Conservation (phyloP, 2,329 filamentous ascomycete species). For the Neonectria coccinea region DNA sequence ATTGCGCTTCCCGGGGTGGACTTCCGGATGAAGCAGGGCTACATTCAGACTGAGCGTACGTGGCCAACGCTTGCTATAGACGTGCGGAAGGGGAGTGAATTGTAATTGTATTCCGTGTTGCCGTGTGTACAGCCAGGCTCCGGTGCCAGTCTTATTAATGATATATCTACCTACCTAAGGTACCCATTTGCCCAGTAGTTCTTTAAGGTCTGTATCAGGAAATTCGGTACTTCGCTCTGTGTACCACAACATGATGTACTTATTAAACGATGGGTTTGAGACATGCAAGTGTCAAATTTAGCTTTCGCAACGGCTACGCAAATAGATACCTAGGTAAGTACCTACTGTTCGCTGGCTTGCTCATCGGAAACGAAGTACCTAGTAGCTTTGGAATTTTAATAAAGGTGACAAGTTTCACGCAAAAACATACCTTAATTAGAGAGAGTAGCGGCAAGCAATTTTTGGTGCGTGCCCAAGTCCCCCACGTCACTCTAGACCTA, state of each 20-base stretch:
- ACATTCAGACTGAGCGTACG: conserved; percentile 41
- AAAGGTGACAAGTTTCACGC: not conserved
- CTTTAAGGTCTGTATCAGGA: conserved; percentile 10
- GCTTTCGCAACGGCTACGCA: not conserved
- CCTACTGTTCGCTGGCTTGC: not conserved
- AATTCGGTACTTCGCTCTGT: not conserved
- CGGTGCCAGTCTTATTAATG: conserved; percentile 48
- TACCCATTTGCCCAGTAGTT: conserved; percentile 19
- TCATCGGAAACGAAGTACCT: not conserved
- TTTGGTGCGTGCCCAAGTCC: conserved; percentile 12
- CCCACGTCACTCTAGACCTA: conserved; percentile 31
- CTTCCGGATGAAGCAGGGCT: conserved; percentile 32
- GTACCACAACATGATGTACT: too few species aligned
- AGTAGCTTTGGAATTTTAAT: not conserved
- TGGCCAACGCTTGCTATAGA: conserved; percentile 51
- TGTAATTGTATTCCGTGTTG: conserved; percentile 58
- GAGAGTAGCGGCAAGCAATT: conserved; percentile 14
- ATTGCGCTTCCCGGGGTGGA: conserved; percentile 32
- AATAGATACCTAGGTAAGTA: not conserved
- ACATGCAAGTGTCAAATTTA: too few species aligned
- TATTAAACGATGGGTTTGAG: too few species aligned
- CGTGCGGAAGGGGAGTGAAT: conserved; percentile 49
- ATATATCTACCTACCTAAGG: conserved; percentile 44
- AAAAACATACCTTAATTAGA: not conserved
- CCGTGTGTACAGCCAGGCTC: conserved; percentile 52